Evolutionary conservation across 768 basidiomycete genomes (phyloP).

Genomic region (Cantharellus anzutake): DNA sequence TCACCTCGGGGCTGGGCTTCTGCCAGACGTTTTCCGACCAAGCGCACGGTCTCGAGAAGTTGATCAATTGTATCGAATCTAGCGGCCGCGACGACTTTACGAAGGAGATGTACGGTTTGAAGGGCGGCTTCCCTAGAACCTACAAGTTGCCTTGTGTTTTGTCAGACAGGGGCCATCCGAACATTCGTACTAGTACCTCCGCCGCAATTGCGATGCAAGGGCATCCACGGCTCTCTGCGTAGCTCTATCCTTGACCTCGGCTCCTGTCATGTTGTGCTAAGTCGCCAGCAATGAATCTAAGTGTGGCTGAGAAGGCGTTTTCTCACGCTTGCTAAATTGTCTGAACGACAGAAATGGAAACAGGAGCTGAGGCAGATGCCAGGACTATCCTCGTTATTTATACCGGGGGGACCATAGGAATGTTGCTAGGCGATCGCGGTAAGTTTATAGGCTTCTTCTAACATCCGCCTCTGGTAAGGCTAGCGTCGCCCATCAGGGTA

Average conservation of each 20-base stretch:
- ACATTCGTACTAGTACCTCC: constrained; percentile 10
- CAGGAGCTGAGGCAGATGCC: background rate
- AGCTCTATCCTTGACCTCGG: constrained; percentile 8
- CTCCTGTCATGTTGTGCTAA: too few relatives aligned
- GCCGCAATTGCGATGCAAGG: constrained; percentile 12
- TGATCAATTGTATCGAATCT: constrained; percentile 77
- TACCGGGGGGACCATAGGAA: constrained; percentile 67
- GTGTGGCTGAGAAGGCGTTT: too few relatives aligned
- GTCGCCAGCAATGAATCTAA: too few relatives aligned
- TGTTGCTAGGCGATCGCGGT: constrained; percentile 8
- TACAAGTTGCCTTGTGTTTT: constrained; percentile 52
- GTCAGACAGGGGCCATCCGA: background rate
- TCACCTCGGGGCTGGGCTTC: constrained; percentile 92
- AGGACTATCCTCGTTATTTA: constrained; percentile 58
- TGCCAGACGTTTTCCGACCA: constrained; percentile 59
- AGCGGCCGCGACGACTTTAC: constrained; percentile 76
- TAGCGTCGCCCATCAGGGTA: constrained; percentile 6
- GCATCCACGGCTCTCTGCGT: constrained; percentile 12
- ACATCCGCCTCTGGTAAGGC: background rate
- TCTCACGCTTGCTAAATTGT: too few relatives aligned
- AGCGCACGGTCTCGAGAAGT: constrained; percentile 57
- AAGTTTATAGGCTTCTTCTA: background rate
- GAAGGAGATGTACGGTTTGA: constrained; percentile 73
- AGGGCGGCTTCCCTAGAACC: constrained; percentile 80
- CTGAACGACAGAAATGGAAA: background rate